Evolutionary conservation across 192 early-diverging fungal genomes (phyloP).

Genomic region (Bifiguratus adelaidae): DNA sequence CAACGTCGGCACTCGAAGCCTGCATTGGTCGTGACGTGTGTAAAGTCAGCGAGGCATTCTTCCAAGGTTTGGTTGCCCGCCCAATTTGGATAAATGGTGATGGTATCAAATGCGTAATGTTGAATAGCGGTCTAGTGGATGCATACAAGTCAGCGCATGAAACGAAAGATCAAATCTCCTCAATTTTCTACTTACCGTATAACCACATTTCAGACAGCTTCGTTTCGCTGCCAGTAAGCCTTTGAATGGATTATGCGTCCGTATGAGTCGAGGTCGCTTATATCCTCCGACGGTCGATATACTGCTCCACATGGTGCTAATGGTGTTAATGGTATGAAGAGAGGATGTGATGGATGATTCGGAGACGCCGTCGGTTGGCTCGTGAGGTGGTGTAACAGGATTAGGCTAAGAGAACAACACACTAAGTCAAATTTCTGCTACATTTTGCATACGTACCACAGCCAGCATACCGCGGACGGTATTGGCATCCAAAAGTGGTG

Average conservation of each 20-base stretch:
- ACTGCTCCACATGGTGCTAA: constrained; percentile 23
- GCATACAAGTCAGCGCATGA: no score
- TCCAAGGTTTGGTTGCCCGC: no score
- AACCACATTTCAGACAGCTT: constrained; percentile 56
- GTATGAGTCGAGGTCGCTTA: constrained; percentile 12
- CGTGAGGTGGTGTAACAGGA: no score
- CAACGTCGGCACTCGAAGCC: constrained; percentile 61
- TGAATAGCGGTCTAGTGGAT: constrained; percentile 61
- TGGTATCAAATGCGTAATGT: constrained; percentile 60
- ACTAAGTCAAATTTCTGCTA: no score
- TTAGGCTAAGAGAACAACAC: no score
- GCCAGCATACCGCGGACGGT: constrained; percentile 7
- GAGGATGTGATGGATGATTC: constrained; percentile 20
- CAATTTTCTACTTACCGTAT: constrained; percentile 27
- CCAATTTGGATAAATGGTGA: no score
- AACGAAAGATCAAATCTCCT: no score
- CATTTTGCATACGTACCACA: no score
- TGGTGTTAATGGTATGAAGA: constrained; percentile 13
- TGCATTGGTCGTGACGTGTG: constrained; percentile 45
- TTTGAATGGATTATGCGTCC: constrained; percentile 38
- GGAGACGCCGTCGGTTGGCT: no score
- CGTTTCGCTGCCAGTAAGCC: constrained; percentile 54
- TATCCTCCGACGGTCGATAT: constrained; percentile 17
- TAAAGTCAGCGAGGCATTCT: constrained; percentile 48
- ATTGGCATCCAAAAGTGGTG: constrained; percentile 15